phyloP scores from a whole-genome alignment of 148 eudicot species.

The Euryodendron excelsum region DNA sequence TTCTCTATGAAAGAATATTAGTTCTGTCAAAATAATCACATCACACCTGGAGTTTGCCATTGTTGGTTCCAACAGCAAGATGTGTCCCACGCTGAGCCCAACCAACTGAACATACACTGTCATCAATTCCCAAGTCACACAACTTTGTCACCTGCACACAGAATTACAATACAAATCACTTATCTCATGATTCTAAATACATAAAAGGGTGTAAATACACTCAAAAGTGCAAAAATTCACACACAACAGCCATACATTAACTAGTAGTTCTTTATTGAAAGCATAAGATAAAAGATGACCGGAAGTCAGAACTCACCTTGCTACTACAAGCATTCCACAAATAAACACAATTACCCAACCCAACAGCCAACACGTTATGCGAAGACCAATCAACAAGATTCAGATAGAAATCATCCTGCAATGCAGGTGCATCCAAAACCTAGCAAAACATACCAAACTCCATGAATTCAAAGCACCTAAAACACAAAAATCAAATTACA shows the following conservation, averaged over 20 bases:
- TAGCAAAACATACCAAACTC: conserved; percentile 22
- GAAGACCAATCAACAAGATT: conserved; percentile 97
- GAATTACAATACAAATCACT: neutral
- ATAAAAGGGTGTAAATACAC: neutral
- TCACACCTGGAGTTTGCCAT: conserved; percentile 77
- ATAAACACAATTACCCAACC: conserved; percentile 82
- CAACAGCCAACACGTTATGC: conserved; percentile 77
- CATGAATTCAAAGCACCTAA: neutral
- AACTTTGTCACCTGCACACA: conserved; percentile 75
- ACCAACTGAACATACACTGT: conserved; percentile 87
- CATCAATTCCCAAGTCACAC: conserved; percentile 83
- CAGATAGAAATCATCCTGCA: conserved; percentile 94
- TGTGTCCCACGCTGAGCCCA: conserved; percentile 91
- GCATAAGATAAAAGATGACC: too few relatives aligned
- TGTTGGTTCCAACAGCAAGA: conserved; percentile 78
- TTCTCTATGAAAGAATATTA: too few relatives aligned
- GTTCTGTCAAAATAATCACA: too few relatives aligned
- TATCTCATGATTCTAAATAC: neutral
- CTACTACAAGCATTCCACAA: conserved; percentile 96
- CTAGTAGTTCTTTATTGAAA: too few relatives aligned
- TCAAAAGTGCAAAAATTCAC: too few relatives aligned
- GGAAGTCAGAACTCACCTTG: conserved; percentile 56
- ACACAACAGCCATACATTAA: too few relatives aligned
- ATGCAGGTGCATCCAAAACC: conserved; percentile 95
- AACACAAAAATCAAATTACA: neutral